Conservation (phyloP, 352 stramenopile genomes). For the Discostella stelligera region DNA sequence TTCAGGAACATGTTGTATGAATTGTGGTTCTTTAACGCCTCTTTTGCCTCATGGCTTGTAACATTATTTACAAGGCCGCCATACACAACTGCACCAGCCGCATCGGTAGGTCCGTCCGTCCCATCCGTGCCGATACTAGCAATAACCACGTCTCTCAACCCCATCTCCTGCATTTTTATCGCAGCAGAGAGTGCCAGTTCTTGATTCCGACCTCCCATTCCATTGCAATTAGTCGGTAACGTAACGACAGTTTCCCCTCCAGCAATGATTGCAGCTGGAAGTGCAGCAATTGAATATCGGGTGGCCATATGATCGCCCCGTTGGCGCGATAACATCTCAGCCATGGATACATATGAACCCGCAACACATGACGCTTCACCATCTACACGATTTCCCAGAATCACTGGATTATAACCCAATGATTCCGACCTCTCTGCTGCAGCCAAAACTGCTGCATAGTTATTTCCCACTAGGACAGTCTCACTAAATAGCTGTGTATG, state of each 20-base stretch:
- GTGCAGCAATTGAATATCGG: constrained; percentile 37
- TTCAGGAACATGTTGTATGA: constrained; percentile 70
- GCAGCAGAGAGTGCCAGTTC: constrained; percentile 81
- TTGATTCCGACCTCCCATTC: constrained; percentile 84
- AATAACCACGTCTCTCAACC: constrained; percentile 70
- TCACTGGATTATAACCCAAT: constrained; percentile 70
- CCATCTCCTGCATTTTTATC: constrained; percentile 66
- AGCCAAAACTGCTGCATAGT: constrained; percentile 65
- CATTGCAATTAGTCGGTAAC: constrained; percentile 47
- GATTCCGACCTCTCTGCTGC: constrained; percentile 61
- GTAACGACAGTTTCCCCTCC: constrained; percentile 79
- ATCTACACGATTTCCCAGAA: constrained; percentile 72
- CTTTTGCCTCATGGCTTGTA: constrained; percentile 30
- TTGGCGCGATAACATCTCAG: constrained; percentile 57
- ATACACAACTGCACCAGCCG: constrained; percentile 81
- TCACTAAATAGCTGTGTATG: constrained; percentile 24
- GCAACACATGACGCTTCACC: constrained; percentile 73
- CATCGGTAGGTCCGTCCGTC: constrained; percentile 84
- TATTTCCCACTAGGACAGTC: constrained; percentile 78
- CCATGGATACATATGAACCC: constrained; percentile 67
- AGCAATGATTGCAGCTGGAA: constrained; percentile 67
- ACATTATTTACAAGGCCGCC: constrained; percentile 57
- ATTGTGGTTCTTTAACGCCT: constrained; percentile 66
- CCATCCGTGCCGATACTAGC: constrained; percentile 82
- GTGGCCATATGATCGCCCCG: constrained; percentile 11